These are phyloP conservation scores for Scheffersomyces coipomensis DNA, from an alignment of 805 yeast genomes.

Conservation along the genomic window DNA sequence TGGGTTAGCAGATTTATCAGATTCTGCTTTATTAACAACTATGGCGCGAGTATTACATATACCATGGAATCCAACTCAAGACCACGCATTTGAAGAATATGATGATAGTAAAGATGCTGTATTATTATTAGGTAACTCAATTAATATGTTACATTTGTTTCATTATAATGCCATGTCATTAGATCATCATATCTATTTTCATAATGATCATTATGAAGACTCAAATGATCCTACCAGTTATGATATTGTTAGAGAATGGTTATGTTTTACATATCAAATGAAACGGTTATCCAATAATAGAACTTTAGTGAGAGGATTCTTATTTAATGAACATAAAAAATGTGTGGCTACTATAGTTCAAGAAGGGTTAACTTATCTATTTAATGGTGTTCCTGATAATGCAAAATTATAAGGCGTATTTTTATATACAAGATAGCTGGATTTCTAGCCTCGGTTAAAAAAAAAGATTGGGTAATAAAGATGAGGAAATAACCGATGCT, in stretches of 20 bases:
- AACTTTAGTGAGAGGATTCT: constrained; percentile 35
- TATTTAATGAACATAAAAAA: constrained; percentile 27
- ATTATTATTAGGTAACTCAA: constrained; percentile 23
- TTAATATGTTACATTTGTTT: constrained; percentile 33
- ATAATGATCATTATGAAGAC: constrained; percentile 21
- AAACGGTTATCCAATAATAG: constrained; percentile 33
- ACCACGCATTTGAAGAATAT: constrained; percentile 25
- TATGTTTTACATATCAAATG: constrained; percentile 34
- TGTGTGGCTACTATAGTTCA: constrained; percentile 40
- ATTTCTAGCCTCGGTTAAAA: too few relatives aligned
- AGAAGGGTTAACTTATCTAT: constrained; percentile 38
- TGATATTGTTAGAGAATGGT: constrained; percentile 36
- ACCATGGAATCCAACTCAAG: constrained; percentile 41
- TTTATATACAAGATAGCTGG: too few relatives aligned
- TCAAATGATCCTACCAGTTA: constrained; percentile 12
- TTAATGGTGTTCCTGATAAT: constrained; percentile 20
- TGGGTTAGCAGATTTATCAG: constrained; percentile 38
- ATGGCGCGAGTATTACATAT: constrained; percentile 39
- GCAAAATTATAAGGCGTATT: constrained; percentile 5
- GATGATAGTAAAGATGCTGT: constrained; percentile 34
- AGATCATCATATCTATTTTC: constrained; percentile 45
- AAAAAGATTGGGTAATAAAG: too few relatives aligned
- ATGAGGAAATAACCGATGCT: too few relatives aligned
- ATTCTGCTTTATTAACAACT: constrained; percentile 39
- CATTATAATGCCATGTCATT: constrained; percentile 46